phyloP scores from a whole-genome alignment of 306 rosid species.

The Inga leiocalycina region DNA sequence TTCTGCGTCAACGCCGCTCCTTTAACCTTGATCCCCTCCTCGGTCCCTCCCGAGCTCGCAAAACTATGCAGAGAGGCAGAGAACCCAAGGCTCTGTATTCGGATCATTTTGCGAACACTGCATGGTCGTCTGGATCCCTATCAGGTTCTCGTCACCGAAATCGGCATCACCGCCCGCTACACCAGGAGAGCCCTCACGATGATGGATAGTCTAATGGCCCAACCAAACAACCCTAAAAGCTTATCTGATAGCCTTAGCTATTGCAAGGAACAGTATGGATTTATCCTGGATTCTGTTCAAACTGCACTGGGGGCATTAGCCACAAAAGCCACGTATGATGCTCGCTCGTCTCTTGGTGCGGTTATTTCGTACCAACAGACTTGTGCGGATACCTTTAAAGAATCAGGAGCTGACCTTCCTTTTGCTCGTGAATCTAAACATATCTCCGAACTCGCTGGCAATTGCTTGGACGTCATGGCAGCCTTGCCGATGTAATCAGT shows the following conservation, averaged over 20 bases:
- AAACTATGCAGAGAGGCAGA: not conserved
- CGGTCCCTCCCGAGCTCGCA: not conserved
- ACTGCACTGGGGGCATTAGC: not conserved
- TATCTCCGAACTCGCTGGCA: constrained; percentile 4
- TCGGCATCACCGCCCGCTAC: not conserved
- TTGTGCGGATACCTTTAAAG: constrained; percentile 20
- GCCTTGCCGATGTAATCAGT: not conserved
- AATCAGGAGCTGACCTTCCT: not conserved
- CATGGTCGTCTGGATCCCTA: not conserved
- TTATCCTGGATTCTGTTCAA: constrained; percentile 12
- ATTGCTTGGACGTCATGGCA: constrained; percentile 27
- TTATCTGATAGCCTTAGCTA: not conserved
- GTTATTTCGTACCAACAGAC: not conserved
- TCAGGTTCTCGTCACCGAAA: not conserved
- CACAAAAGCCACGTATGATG: not conserved
- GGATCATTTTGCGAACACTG: not conserved
- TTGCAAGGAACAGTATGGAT: not conserved
- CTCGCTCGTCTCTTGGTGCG: not conserved
- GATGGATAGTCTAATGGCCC: not conserved
- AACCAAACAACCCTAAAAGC: not conserved
- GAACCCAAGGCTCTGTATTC: not conserved
- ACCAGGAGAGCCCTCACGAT: not conserved
- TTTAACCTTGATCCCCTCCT: not conserved
- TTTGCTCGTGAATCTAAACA: not conserved
- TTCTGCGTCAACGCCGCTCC: not conserved